phyloP scores from a whole-genome alignment of 2,329 filamentous ascomycete genomes.

The Talaromyces sp. region DNA sequence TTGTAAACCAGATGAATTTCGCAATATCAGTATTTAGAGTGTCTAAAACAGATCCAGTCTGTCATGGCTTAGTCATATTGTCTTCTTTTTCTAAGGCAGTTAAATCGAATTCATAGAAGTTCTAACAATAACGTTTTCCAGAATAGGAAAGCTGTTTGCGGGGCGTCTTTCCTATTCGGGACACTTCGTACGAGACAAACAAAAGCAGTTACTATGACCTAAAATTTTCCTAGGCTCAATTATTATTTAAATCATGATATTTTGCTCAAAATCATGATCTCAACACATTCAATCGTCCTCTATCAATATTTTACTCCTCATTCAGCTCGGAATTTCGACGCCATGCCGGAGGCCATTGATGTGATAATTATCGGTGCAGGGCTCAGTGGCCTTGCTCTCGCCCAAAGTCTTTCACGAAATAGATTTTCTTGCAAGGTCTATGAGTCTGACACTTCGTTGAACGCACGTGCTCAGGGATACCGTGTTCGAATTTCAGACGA shows the following conservation, averaged over 20 bases:
- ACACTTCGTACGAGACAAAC: not conserved
- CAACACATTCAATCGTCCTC: not conserved
- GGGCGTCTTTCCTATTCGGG: not conserved
- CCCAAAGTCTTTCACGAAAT: not conserved
- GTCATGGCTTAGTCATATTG: too few relatives aligned
- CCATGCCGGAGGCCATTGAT: not conserved
- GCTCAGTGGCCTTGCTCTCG: not conserved
- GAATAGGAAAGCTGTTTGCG: not conserved
- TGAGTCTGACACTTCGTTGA: not conserved
- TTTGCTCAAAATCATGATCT: not conserved
- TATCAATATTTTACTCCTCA: not conserved
- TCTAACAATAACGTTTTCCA: not conserved
- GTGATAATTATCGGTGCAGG: constrained; percentile 1
- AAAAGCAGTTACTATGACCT: not conserved
- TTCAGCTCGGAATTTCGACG: not conserved
- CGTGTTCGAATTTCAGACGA: constrained; percentile 1
- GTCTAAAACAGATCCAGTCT: too few relatives aligned
- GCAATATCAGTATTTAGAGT: too few relatives aligned
- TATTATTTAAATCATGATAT: not conserved
- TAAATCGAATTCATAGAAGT: not conserved
- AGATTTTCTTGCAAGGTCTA: not conserved
- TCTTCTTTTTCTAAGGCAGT: not conserved
- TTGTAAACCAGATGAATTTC: too few relatives aligned
- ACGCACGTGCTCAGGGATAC: not conserved
- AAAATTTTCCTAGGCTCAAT: not conserved